Evolutionary conservation across 257 asterid genomes (phyloP).

Genomic region (Marsdenia floribunda): DNA sequence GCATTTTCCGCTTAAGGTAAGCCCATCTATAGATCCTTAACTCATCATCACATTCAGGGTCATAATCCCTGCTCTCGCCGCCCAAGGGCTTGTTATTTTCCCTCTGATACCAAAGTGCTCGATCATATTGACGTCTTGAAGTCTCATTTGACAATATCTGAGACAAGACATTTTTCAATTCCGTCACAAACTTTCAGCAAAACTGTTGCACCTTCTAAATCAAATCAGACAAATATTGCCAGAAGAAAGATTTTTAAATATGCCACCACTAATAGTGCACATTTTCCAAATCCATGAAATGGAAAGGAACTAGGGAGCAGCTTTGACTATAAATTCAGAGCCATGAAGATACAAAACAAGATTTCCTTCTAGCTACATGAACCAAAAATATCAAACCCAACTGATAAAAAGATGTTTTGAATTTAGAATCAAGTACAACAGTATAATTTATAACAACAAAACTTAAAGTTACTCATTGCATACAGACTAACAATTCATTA

Average conservation of each 20-base stretch:
- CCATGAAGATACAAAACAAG: neutral
- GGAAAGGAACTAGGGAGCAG: neutral
- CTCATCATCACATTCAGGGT: conserved; percentile 44
- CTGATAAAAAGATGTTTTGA: neutral
- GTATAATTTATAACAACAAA: too few relatives aligned
- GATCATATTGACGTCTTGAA: conserved; percentile 60
- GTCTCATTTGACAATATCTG: conserved; percentile 65
- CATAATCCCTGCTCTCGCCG: conserved; percentile 32
- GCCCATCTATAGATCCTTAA: conserved; percentile 67
- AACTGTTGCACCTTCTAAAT: neutral
- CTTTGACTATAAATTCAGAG: neutral
- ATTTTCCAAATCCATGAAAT: neutral
- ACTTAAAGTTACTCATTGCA: too few relatives aligned
- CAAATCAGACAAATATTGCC: neutral
- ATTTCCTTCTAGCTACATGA: neutral
- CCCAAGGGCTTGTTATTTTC: conserved; percentile 30
- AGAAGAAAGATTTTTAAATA: neutral
- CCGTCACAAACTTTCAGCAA: neutral
- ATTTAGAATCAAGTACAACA: too few relatives aligned
- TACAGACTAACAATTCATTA: too few relatives aligned
- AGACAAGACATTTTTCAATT: conserved; percentile 9
- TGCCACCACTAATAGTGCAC: neutral
- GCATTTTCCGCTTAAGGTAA: conserved; percentile 48
- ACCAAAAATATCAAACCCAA: neutral
- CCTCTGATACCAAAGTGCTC: conserved; percentile 39